Conservation (phyloP, 495 filamentous ascomycete species). For the Xylaria longipes region DNA sequence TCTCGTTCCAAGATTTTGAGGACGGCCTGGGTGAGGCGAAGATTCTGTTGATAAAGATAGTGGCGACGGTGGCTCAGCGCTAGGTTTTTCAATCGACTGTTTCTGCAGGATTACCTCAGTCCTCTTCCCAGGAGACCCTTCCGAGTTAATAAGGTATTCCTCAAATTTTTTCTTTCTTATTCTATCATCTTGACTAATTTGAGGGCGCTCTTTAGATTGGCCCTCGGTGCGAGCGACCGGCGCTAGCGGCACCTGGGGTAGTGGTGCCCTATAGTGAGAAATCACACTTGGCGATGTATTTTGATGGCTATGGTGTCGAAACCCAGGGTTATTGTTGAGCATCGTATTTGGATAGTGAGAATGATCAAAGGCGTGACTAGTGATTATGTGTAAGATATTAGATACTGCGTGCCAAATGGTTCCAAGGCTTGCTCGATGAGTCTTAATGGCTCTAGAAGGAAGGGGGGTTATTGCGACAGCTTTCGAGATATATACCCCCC, state of each 20-base stretch:
- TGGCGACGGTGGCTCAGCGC: neutral
- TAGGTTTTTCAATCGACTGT: neutral
- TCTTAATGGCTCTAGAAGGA: neutral
- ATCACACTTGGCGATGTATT: neutral
- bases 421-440: neutral
- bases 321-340: neutral
- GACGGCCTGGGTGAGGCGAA: neutral
- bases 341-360: neutral
- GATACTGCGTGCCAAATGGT: neutral
- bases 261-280: neutral
- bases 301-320: neutral
- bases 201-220: neutral
- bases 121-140: too few species aligned
- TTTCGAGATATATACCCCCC: neutral
- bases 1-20: conserved; percentile 7
- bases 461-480: neutral
- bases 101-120: neutral
- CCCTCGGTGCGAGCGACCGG: neutral
- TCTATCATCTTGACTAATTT: neutral
- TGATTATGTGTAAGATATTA: neutral
- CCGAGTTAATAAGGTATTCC: neutral
- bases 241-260: neutral
- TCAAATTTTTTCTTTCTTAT: neutral
- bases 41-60: neutral
- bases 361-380: neutral